Percentiles rank a stretch among this genome's conserved stretches.
These are phyloP conservation scores for Spiromastix sp. DNA, from an alignment of 2,329 filamentous ascomycete genomes.

Conservation along the genomic window DNA sequence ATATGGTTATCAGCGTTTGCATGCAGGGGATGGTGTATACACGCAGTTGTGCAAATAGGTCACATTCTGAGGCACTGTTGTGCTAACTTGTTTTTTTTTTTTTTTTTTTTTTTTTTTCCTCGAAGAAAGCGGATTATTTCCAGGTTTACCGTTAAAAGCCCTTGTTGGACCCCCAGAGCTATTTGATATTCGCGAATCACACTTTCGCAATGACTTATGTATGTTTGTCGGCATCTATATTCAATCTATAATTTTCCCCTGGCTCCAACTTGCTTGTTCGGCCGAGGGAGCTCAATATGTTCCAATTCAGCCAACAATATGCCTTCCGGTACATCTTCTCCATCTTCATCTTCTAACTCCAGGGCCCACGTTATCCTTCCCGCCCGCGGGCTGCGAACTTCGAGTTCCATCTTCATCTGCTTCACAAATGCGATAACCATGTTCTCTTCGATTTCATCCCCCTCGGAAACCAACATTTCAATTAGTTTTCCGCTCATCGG, in stretches of 20 bases:
- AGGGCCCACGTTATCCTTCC: slow-evolving; percentile 43
- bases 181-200: no score
- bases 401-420: slow-evolving; percentile 63
- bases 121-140: no score
- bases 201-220: no score
- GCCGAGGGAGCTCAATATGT: slow-evolving; percentile 10
- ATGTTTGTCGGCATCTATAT: no score
- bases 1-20: no score
- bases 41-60: no score
- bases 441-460: slow-evolving; percentile 39
- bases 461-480: slow-evolving; percentile 46
- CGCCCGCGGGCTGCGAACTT: slow-evolving; percentile 41
- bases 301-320: slow-evolving; percentile 42
- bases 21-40: no score
- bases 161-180: no score
- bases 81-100: no score
- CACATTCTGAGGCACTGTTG: no score
- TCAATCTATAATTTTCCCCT: slow-evolving; percentile 20
- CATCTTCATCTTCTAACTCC: slow-evolving; percentile 39
- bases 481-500: slow-evolving; percentile 51
- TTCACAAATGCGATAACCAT: slow-evolving; percentile 49
- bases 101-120: no score
- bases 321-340: slow-evolving; percentile 47
- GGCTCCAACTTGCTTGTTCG: slow-evolving; percentile 10
- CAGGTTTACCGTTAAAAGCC: no score